Base-by-base conservation (phyloP, 2,329 filamentous ascomycete species). In the Knoxdaviesia proteae region DNA sequence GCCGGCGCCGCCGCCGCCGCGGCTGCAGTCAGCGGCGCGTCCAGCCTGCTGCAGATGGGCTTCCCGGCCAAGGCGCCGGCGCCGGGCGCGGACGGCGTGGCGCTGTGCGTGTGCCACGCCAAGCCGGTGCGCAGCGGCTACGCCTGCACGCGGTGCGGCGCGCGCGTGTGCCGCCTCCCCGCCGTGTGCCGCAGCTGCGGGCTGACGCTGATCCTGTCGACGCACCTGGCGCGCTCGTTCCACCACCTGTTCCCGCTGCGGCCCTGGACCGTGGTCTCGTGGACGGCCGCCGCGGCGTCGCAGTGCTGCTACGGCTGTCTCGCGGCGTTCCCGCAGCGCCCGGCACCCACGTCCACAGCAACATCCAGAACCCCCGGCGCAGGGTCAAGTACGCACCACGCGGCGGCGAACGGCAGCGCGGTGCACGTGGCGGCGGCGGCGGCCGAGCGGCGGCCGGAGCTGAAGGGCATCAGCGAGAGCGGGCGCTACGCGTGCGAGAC, bases 21-120 rank as follows among this genome's bases (percentile, higher is more conserved):
- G 6, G 68, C 74, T 1, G 59, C 62, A 36, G 69, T 71, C 48
- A 67, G 71, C 51, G 68, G 64, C 46, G 67, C 67, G 6, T 68
- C 74, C 1, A 76, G 71, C 43, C 65, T 98, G 36, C 71, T 98
- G 31, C 92, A 93, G 82, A 98, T 98, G 88, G 90, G 90, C 5
- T 98, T 98, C 54, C 90, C 90, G 0, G 92, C 84, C 5, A 74
- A 87, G 35, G 81, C 80, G 3, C 74, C 90, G 9, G 82, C 84
- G 42, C 68, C 75, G 2, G 65, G 64, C 34, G 66, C 66, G 30
- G 65, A 68, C 39, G 70, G 77, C 5, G 63, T 70, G 42, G 86
- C 80, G 46, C 74, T 90, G 47, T 98, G 90, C 57, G 86, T 87
- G 5, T 98, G 90, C 55, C 88, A 96, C 60, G 84, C 82, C 50